Base-by-base conservation (phyloP, 2,329 filamentous ascomycete genomes). In the Pestalotiopsis sp. region DNA sequence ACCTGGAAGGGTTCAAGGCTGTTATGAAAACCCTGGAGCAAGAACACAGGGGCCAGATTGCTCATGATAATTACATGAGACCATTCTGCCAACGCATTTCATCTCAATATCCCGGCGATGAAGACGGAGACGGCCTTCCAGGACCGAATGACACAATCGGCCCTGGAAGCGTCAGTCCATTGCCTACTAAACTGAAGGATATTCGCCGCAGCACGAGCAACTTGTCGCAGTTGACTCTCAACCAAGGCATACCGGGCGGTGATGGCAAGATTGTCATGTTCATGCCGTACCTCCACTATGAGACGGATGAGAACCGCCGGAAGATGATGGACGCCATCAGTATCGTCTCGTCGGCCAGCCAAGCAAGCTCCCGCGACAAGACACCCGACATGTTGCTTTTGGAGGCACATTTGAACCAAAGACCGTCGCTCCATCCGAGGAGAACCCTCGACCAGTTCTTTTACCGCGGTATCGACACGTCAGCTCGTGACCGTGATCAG, bases 221-320 rank as follows among this genome's bases (percentile, higher is more conserved):
- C 52, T 48, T 72, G 26, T 72, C 71, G 7, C 68, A 71, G 52
- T 69, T 71, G 67, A 69, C 71, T 4, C 65, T 72, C 24, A 70
- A 62, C 13, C 67, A 68, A 20, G 64, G 67, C 11, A 48, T 69
- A 10, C 70, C 71, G 1, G 71, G 71, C 6, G 71, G 70, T 4
- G 71, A 75, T 48, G 77, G 77, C 13, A 79, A 79, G 57, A 75
- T 79, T 35, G 76, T 78, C 4, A 69, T 82, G 24, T 82, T 81
- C 67, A 89, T 91, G 87, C 89, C 89, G 0, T 91, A 89, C 71
- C 77, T 91, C 3, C 88, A 91, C 73, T 91, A 89, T 64, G 89
- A 91, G 72, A 89, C 87, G 0, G 82, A 89, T 60, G 79, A 83
- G 61, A 79, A 83, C 17, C 81, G 87, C 10, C 79, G 80, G 64